Percentiles rank a stretch among this genome's conserved stretches.
Conservation (phyloP, 192 early-diverging fungal genomes). For the Radiomyces spectabilis region DNA sequence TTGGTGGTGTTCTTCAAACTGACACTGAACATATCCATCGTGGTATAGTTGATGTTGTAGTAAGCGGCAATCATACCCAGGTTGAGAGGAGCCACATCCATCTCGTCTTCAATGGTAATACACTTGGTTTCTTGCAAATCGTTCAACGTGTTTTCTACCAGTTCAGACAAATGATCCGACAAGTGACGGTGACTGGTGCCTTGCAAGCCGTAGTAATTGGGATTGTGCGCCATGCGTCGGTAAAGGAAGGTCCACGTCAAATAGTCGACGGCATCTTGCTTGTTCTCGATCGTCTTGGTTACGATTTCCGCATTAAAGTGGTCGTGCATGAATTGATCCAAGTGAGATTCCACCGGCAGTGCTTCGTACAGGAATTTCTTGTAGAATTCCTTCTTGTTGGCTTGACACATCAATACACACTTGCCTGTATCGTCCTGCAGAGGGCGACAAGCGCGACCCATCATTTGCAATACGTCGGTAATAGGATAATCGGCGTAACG, state of each 20-base stretch:
- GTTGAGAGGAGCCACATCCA: constrained; percentile 77
- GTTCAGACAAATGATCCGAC: constrained; percentile 88
- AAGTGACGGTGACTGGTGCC: constrained; percentile 83
- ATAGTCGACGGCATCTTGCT: constrained; percentile 98
- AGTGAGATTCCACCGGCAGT: constrained; percentile 88
- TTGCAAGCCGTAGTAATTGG: constrained; percentile 92
- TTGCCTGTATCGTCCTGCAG: constrained; percentile 54
- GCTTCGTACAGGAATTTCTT: constrained; percentile 97
- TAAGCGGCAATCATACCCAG: constrained; percentile 97
- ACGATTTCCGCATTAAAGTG: constrained; percentile 97
- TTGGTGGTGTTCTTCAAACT: constrained; percentile 83
- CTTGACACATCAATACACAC: constrained; percentile 92
- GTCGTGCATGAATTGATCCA: constrained; percentile 93
- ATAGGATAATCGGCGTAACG: constrained; percentile 94
- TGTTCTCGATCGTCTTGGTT: constrained; percentile 90
- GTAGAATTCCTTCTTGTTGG: constrained; percentile 93
- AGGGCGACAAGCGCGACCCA: constrained; percentile 83
- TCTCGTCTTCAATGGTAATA: constrained; percentile 58
- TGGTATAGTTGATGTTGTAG: constrained; percentile 93
- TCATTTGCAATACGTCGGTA: constrained; percentile 97
- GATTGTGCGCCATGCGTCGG: constrained; percentile 92
- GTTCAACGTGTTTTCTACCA: constrained; percentile 85
- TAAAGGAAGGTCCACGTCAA: constrained; percentile 98
- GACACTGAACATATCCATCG: constrained; percentile 89
- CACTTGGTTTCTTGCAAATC: constrained; percentile 88